Evolutionary conservation across 2,329 filamentous ascomycete species (phyloP), one percentile per base, ranked within the genome.

Genomic region (Trichoderma sp.): DNA sequence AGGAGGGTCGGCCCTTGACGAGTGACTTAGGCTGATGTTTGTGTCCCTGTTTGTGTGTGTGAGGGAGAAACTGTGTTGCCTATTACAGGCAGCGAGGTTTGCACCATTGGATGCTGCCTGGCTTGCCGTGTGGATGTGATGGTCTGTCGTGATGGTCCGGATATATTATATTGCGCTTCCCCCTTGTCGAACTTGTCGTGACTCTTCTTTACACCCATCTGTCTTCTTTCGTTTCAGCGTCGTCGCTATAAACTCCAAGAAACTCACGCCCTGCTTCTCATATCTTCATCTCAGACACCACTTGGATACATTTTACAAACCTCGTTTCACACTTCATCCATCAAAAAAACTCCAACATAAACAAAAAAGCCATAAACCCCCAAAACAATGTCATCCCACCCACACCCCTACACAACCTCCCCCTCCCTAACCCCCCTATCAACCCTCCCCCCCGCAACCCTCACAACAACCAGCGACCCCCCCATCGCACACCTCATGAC

Each of bases 401-500:
- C 52, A 7, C 24, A 26, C 34, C 56, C 24, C 14, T 70, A 55
- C 66, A 68, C 68, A 14, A 47, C 63, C 28, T 55, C 67, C 26
- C 45, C 56, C 5, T 54, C 65, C 58, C 67, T 72, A n/a, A 9
- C 50, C 19, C 21, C 54, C n/a, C 39, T 64, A 7, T 57, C 66
- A 43, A 26, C n/a, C 21, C 39, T 62, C 9, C 48, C 66, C 39
- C 67, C 63, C 28, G 14, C 26, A 26, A 3, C 41, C 12, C 59
- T 63, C 34, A 45, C 48, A 2, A 48, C 66, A 6, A 56, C 45
- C n/a, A 26, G 65, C 26, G 39, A 64, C 44, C 69, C 70, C 1
- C 69, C 67, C 63, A 65, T 71, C 28, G 19, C 50, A 9, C 58
- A 65, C 50, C 62, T 71, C 66, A 69, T 71, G 67, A 65, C 70